Evolutionary conservation across 345 rosid species (phyloP), one percentile per base, ranked within the genome.

Genomic region (Toxicodendron radicans): DNA sequence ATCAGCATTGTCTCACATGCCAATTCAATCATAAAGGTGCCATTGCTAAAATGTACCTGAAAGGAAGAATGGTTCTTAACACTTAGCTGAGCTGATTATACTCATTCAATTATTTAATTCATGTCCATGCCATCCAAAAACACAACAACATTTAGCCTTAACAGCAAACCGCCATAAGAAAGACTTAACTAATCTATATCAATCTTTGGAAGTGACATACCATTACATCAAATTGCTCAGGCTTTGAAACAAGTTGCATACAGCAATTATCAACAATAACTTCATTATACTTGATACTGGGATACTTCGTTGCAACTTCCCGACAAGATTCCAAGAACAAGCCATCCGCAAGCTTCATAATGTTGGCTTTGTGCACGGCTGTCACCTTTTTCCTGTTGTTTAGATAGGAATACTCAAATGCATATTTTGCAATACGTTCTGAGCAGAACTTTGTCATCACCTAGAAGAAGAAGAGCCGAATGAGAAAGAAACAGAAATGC

Each of bases 191-290:
- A 49, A 16, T 52, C 17, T 1, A 52, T 12, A 68, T 33, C 45
- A 68, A 18, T 32, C 16, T 16, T 58, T 10, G 10, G 23, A 24
- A 70, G 41, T 53, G 32, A 35, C 87, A 73, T 89, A 93, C 99
- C 98, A 95, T 95, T 77, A 93, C 98, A 83, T 95, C 99, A 54
- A 95, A 95, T 46, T 95, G 99, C 77, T 95, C 99, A 16, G 99
- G 99, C 90, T 90, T 95, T 0, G 98, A 87, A 56, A 95, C 98
- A 69, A 92, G 97, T 80, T 95, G 96, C 98, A 92, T 94, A 82
- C 98, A 94, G 69, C 97, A 94, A 71, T 94, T 94, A 75, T 93
- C 99, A 61, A 95, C 98, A 21, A 95, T 93, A 1, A 95, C 86
- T 68, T 95, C 99, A 35, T 82, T 93, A 83, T 95, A 95, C 35